Percentiles rank a stretch among this genome's conserved stretches.
These are phyloP conservation scores for Coniferiporia sulphurascens DNA, from an alignment of 1,284 basidiomycete species.

Conservation along the genomic window DNA sequence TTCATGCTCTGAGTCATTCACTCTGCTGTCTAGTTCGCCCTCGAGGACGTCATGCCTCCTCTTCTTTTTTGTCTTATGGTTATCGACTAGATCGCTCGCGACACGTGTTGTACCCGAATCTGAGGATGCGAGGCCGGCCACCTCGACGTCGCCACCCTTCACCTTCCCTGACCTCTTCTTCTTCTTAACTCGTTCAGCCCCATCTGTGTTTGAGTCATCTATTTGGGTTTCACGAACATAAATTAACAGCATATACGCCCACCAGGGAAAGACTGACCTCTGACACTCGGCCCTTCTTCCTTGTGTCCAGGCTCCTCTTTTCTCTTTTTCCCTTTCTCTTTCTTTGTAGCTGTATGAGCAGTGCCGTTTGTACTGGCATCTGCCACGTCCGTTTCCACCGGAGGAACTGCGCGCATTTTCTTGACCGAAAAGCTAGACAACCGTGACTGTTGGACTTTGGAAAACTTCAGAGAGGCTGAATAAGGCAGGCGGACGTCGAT, in stretches of 20 bases:
- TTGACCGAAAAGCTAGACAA: no score
- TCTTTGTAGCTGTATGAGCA: constrained; percentile 6
- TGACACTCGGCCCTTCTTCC: neutral
- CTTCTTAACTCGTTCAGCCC: neutral
- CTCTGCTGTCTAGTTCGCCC: constrained; percentile 19
- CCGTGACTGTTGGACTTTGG: no score
- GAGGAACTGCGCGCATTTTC: neutral
- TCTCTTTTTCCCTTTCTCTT: constrained; percentile 25
- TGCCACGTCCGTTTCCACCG: neutral
- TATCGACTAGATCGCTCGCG: constrained; percentile 14
- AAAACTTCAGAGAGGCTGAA: no score
- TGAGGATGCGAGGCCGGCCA: no score
- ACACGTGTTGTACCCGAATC: no score
- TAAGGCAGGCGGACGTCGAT: no score
- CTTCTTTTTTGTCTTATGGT: constrained; percentile 27
- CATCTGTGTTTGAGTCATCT: neutral
- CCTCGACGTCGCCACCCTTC: constrained; percentile 11
- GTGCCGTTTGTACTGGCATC: neutral
- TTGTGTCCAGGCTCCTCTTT: constrained; percentile 20
- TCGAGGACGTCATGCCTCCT: constrained; percentile 1
- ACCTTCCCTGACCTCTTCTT: constrained; percentile 25
- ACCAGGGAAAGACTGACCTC: no score
- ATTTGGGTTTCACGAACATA: neutral
- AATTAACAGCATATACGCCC: neutral
- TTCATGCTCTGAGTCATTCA: constrained; percentile 25